Evolutionary conservation across 257 asterid genomes (phyloP).

Genomic region (Solanum corneliomulleri): DNA sequence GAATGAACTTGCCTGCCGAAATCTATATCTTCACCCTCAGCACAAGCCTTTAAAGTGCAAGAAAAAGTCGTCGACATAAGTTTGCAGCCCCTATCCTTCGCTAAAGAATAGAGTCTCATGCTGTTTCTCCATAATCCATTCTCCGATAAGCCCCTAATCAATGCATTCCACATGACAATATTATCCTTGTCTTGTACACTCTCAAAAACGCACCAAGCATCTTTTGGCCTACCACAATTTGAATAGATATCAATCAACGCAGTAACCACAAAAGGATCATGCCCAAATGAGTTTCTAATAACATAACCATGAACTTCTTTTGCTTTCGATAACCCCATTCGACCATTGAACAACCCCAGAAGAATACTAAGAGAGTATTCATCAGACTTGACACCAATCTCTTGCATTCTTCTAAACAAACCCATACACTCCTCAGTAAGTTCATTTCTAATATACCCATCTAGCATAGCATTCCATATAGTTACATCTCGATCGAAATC

Average conservation of each 20-base stretch:
- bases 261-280: constrained; percentile 55
- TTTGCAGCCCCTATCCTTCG: constrained; percentile 34
- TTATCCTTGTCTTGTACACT: constrained; percentile 22
- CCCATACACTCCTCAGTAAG: constrained; percentile 25
- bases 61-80: constrained; percentile 54
- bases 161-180: constrained; percentile 60
- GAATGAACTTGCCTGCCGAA: constrained; percentile 60
- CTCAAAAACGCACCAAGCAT: constrained; percentile 59
- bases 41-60: constrained; percentile 49
- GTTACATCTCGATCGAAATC: constrained; percentile 42
- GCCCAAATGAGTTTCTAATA: constrained; percentile 29
- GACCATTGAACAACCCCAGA: constrained; percentile 31
- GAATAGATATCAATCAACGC: constrained; percentile 65
- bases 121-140: constrained; percentile 54
- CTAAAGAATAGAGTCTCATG: constrained; percentile 34
- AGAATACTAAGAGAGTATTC: constrained; percentile 68
- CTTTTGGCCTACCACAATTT: constrained; percentile 25
- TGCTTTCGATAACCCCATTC: constrained; percentile 18
- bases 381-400: constrained; percentile 49
- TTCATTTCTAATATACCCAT: constrained; percentile 48
- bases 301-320: constrained; percentile 59
- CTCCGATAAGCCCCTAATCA: constrained; percentile 57
- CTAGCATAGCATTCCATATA: constrained; percentile 72
- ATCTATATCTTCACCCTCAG: constrained; percentile 32
- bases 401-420: constrained; percentile 51